phyloP scores from a whole-genome alignment of 805 yeast genomes.

The Limtongia smithiae region DNA sequence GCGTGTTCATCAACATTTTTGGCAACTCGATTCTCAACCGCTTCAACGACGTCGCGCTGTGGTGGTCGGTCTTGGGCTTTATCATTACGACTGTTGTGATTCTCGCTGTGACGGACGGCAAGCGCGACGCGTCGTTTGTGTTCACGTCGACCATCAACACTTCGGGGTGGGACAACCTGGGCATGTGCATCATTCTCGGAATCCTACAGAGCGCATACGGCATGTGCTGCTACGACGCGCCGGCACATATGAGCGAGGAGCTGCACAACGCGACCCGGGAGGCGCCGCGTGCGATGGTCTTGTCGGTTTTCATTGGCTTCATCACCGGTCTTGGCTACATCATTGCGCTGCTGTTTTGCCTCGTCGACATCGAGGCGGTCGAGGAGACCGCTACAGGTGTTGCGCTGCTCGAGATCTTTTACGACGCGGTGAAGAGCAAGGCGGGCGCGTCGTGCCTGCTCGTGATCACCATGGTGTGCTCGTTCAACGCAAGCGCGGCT shows the following conservation, averaged over 20 bases:
- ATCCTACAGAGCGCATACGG: constrained; percentile 36
- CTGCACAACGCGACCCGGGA: constrained; percentile 60
- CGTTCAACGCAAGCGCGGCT: constrained; percentile 23
- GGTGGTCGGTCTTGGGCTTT: constrained; percentile 32
- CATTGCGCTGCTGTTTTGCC: constrained; percentile 35
- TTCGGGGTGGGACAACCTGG: constrained; percentile 23
- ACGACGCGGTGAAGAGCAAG: constrained; percentile 26
- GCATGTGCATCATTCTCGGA: constrained; percentile 26
- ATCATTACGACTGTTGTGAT: constrained; percentile 21
- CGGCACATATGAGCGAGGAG: constrained; percentile 73
- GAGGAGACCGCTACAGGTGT: constrained; percentile 30
- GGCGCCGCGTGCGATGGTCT: constrained; percentile 64
- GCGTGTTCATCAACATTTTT: constrained; percentile 27
- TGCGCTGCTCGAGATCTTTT: constrained; percentile 31
- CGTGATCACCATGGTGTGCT: constrained; percentile 24
- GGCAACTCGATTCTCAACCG: constrained; percentile 27
- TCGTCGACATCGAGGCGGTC: constrained; percentile 33
- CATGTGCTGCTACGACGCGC: constrained; percentile 73
- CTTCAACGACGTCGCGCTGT: constrained; percentile 30
- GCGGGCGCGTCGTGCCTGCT: constrained; percentile 29
- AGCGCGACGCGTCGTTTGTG: constrained; percentile 22
- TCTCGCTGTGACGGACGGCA: constrained; percentile 21
- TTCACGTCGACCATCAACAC: constrained; percentile 18
- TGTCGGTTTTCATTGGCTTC: constrained; percentile 42
- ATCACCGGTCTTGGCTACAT: constrained; percentile 35